Conservation (phyloP, 441 rosid genomes). For the Mallotus japonicus region DNA sequence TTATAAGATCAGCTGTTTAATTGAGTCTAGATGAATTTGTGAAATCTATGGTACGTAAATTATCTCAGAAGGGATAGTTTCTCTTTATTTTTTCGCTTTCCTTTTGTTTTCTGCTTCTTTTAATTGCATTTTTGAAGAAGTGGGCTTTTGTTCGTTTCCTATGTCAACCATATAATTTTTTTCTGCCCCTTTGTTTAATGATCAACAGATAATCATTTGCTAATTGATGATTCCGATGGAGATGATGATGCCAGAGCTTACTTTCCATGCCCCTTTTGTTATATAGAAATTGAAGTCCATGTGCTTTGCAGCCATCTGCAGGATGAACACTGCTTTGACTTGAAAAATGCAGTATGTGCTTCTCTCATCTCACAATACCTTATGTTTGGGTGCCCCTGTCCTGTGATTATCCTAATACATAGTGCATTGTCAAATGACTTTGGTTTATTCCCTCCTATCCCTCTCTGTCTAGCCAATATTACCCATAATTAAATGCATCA, state of each 20-base stretch:
- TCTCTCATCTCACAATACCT: background rate
- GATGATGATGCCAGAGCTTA: constrained; percentile 51
- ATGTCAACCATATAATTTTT: background rate
- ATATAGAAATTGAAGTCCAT: constrained; percentile 47
- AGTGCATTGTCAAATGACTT: too few relatives aligned
- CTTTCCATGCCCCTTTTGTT: constrained; percentile 67
- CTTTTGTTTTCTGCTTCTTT: background rate
- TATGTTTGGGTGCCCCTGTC: background rate
- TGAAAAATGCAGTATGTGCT: constrained; percentile 53
- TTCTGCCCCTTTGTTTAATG: constrained; percentile 13
- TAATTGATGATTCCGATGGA: constrained; percentile 44
- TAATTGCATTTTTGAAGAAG: background rate
- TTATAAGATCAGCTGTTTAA: background rate
- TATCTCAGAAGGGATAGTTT: background rate
- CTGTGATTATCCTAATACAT: background rate
- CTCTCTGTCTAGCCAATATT: background rate
- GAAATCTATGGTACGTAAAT: background rate
- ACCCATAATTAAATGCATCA: background rate
- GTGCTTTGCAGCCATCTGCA: constrained; percentile 50
- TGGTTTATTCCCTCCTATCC: background rate
- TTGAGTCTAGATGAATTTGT: background rate
- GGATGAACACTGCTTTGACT: constrained; percentile 65
- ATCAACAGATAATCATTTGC: constrained; percentile 35
- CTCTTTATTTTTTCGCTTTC: background rate
- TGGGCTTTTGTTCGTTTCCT: background rate